phyloP scores from a whole-genome alignment of 208 protist species.

The Leishmania martiniquensis region DNA sequence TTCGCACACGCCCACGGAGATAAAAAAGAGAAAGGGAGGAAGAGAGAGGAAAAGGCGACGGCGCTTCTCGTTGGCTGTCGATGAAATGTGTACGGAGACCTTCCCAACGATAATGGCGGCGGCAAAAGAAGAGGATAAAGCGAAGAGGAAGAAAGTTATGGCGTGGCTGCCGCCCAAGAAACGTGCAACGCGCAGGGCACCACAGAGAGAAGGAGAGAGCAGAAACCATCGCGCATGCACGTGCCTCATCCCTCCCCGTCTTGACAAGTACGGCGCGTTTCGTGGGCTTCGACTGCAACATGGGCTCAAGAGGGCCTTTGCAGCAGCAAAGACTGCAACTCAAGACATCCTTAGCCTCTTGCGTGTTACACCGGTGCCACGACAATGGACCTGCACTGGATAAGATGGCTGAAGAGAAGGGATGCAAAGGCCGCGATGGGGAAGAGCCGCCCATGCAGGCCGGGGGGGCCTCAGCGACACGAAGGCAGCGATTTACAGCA shows the following conservation, averaged over 20 bases:
- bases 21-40: too few species aligned
- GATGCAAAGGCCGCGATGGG: background rate
- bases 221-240: background rate
- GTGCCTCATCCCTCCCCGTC: background rate
- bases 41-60: background rate
- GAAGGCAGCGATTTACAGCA: background rate
- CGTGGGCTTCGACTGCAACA: background rate
- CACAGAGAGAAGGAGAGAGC: background rate
- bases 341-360: background rate
- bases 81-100: background rate
- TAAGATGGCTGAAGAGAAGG: background rate
- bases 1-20: too few species aligned
- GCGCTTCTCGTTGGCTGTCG: background rate
- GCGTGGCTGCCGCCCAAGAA: background rate
- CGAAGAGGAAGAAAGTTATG: background rate
- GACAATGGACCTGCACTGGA: background rate
- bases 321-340: background rate
- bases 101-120: background rate
- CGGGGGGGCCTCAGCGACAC: background rate
- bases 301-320: background rate
- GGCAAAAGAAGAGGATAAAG: background rate
- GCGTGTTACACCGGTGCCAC: background rate
- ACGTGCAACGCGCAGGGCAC: background rate
- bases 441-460: background rate
- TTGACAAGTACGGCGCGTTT: background rate